Evolutionary conservation across 805 yeast species (phyloP), one percentile per base, ranked within the genome.

Genomic region (Candida sithepensis): DNA sequence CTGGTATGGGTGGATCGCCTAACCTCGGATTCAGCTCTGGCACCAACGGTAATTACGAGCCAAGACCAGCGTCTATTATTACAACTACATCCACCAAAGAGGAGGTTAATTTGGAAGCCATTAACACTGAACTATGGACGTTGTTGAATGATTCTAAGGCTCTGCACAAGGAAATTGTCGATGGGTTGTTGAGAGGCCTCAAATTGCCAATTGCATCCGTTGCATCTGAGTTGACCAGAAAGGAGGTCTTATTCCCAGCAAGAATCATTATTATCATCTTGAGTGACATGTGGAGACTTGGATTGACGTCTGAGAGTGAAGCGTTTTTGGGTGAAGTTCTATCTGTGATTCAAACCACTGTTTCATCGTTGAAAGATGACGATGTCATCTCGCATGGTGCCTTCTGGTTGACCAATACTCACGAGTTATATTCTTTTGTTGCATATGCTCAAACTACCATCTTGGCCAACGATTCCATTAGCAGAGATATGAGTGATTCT

Each of bases 211-310:
- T 84, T 34, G 85, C 96, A 20, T 86, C 89, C 50, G 88, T 86
- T 42, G 90, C 94, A 39, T 84, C 88, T 41, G 88, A 84, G 59
- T 73, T 89, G 54, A 82, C 91, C 14, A 79, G 88, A 63, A 89
- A 90, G 62, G 98, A 94, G 65, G 96, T 92, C 10, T 74, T 94
- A 46, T 94, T 90, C 82, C 99, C 99, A 23, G 94, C 97, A 1
- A 82, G 97, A 73, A 88, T 94, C 55, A 82, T 94, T 60, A 92
- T 94, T 60, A 85, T 94, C 55, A 85, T 92, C 30, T 74, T 92
- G 54, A 84, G 95, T 60, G 99, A 94, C 67, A 90, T 94, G 98
- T 94, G 99, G 99, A 80, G 98, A 69, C 75, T 92, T 42, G 98
- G 98, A 2, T 78, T 90, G 59, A 89, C 97, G 14, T 82, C 85